Base-by-base conservation (phyloP, 495 filamentous ascomycete genomes). In the Hypoxylon fuscum region DNA sequence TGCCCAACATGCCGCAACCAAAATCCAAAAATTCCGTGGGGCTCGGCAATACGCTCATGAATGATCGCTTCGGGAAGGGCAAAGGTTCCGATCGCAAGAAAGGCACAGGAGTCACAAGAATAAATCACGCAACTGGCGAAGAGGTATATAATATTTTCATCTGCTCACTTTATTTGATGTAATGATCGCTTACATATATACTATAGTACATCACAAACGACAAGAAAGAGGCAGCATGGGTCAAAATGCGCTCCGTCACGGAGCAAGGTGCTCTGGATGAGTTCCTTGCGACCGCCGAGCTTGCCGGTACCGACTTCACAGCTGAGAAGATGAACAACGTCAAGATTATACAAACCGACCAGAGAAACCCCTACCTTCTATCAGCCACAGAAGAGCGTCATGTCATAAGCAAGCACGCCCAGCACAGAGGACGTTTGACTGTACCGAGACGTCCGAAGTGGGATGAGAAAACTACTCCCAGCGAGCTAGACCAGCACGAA, bases 291-390 rank as follows among this genome's bases (percentile, higher is more conserved):
- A 97, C 94, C 22, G 94, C 94, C 62, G 93, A 98, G 76, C 81
- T 99, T 63, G 96, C 96, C 15, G 93, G 92, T 43, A 99, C 96
- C 55, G 96, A 99, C 72, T 99, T 99, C 74, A 96, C 95, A 5
- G 96, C 96, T 31, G 95, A 99, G 82, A 97, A 97, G 81, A 90
- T 96, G 85, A 96, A 92, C 75, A 97, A 94, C 72, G 90, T 98
- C 73, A 96, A 97, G 77, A 97, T 99, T 72, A 97, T 99, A 66
- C 94, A 99, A 68, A 86, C 85, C 50, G 90, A 95, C 72, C 93
- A 98, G 78, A 88, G 87, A 74, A 99, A 99, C 76, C 95, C 96
- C 1, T 99, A 93, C 70, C 82, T 99, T 15, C 84, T 99, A 11
- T 91, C 91, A 2, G 85, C 90, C 0, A 85, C 87, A n/a, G 93